phyloP scores from a whole-genome alignment of 106 monocot genomes.

The Hemerocallis citrina region DNA sequence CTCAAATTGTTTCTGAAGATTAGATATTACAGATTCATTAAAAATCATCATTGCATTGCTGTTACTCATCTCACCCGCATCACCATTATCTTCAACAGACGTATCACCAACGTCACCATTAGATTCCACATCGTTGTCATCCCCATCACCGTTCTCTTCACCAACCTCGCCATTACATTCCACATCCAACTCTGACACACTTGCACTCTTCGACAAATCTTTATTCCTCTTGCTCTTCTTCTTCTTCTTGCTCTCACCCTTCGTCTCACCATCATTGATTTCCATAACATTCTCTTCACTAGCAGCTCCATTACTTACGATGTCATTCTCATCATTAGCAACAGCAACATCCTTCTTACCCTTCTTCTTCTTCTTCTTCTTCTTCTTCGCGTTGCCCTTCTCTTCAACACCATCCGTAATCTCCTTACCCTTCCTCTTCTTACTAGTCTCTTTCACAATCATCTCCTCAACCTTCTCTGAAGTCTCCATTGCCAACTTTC shows the following conservation, averaged over 20 bases:
- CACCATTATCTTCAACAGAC: constrained; percentile 3
- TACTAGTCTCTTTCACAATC: constrained; percentile 15
- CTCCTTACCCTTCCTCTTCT: constrained; percentile 55
- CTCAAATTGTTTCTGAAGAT: constrained; percentile 91
- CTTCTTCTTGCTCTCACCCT: constrained; percentile 4
- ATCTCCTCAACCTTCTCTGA: constrained; percentile 1
- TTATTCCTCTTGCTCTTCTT: constrained; percentile 25
- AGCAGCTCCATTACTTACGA: neutral
- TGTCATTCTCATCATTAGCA: neutral
- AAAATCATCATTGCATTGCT: constrained; percentile 16
- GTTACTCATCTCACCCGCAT: constrained; percentile 8
- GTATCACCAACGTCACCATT: neutral
- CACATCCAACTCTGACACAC: too few species aligned
- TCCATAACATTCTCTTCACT: neutral
- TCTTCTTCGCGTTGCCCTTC: constrained; percentile 20
- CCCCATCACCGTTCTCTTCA: constrained; percentile 8
- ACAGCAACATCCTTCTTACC: too few species aligned
- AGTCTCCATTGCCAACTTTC: constrained; percentile 1
- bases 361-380: constrained; percentile 1
- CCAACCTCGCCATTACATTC: neutral
- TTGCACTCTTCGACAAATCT: constrained; percentile 5
- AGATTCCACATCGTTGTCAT: neutral
- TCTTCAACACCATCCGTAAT: constrained; percentile 8
- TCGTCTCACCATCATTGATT: constrained; percentile 3
- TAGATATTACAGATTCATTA: constrained; percentile 58